Base-by-base conservation (phyloP, 495 filamentous ascomycete genomes). In the Neurospora cerealis region DNA sequence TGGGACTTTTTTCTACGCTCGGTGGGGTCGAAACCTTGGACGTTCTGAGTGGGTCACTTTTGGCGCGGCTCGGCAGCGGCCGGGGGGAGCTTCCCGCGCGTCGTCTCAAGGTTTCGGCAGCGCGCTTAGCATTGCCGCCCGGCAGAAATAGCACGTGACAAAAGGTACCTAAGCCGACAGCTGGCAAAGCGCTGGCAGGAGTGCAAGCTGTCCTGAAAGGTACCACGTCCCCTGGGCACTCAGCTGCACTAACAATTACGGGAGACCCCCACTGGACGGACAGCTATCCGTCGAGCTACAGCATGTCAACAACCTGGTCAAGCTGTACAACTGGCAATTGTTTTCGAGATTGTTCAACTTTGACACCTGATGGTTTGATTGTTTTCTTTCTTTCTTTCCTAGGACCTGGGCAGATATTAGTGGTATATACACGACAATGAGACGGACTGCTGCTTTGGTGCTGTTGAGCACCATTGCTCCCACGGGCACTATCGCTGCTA, bases 391-490 rank as follows among this genome's bases (percentile, higher is more conserved):
- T 15, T 32, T 7, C 1, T 32, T 15, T 15, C 48, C 3, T 32
- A 28, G 2, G 13, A 15, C 5, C 54, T 32, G 24, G 54, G 0
- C 24, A 21, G 24, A 62, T 28, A 54, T 19, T 66, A 0, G 54
- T 34, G 5, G 54, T 19, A 34, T 7, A 66, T 66, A 66, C 6
- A 66, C 54, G 24, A 60, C 32, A 76, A 82, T 82, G 81, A 73
- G 77, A 74, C 79, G 76, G 70, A 77, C 77, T 71, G 73, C 72
- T 72, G 77, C 80, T 69, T 75, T 81, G 77, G 80, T 80, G 76
- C 79, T 83, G 69, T 17, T 82, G 42, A 71, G 81, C 79, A 77
- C 75, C 74, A 40, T 83, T 66, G 76, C 78, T 69, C 78, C 78
- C 4, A 70, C 75, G 62, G 76, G 70, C 62, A 54, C 79, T 41